Conservation (phyloP, 805 yeast species). For the Wickerhamomyces alni region DNA sequence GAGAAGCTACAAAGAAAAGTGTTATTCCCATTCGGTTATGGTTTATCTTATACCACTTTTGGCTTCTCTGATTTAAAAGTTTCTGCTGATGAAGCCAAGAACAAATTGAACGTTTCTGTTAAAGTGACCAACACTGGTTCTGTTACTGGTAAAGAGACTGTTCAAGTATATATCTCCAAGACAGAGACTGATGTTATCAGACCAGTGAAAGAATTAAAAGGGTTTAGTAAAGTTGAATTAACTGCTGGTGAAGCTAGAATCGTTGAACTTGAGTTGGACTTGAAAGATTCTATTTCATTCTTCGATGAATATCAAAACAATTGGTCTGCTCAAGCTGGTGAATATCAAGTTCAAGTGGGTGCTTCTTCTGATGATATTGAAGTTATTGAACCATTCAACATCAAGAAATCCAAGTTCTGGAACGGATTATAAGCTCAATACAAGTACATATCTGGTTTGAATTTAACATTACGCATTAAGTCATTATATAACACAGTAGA, state of each 20-base stretch:
- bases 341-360: constrained; percentile 43
- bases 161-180: constrained; percentile 45
- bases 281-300: constrained; percentile 45
- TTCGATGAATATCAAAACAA: constrained; percentile 41
- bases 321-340: constrained; percentile 49
- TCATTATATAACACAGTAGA: no score
- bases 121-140: constrained; percentile 41
- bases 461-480: neutral
- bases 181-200: constrained; percentile 32
- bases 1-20: constrained; percentile 44
- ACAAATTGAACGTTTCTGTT: constrained; percentile 25
- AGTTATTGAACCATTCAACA: constrained; percentile 18
- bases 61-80: constrained; percentile 32
- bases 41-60: constrained; percentile 55
- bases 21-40: constrained; percentile 56
- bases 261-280: constrained; percentile 29
- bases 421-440: no score
- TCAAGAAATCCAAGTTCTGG: constrained; percentile 22
- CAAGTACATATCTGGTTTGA: no score
- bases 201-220: constrained; percentile 56
- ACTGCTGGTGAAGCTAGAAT: constrained; percentile 35
- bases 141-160: constrained; percentile 44
- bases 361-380: constrained; percentile 26
- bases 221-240: constrained; percentile 43
- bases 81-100: constrained; percentile 22